Conservation (phyloP, 164 flowering plant genomes). For the Chloranthus sessilifolius region DNA sequence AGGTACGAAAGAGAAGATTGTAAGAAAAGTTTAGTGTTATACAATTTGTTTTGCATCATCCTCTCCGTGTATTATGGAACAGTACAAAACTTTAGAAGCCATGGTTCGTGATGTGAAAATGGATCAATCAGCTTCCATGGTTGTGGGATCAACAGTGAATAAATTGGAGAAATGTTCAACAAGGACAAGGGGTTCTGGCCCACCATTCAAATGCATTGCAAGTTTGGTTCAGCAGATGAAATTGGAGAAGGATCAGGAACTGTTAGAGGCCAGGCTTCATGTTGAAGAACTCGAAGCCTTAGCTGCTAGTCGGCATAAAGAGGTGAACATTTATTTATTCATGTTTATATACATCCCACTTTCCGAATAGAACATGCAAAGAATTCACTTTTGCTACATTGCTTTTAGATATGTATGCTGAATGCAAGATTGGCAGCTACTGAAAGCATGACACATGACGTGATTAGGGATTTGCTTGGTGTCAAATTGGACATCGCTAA, state of each 20-base stretch:
- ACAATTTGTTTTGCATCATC: neutral
- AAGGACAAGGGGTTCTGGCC: conserved; percentile 78
- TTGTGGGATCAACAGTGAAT: conserved; percentile 25
- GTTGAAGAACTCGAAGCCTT: conserved; percentile 67
- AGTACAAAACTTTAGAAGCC: conserved; percentile 76
- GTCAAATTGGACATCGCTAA: conserved; percentile 80
- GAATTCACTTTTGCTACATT: neutral
- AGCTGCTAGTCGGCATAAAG: conserved; percentile 59
- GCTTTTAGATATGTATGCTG: conserved; percentile 59
- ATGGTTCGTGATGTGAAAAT: conserved; percentile 58
- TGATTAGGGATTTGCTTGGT: conserved; percentile 86
- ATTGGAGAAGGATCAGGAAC: conserved; percentile 72
- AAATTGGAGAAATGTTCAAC: conserved; percentile 44
- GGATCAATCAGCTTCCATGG: conserved; percentile 26
- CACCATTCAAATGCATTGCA: conserved; percentile 86
- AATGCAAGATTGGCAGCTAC: conserved; percentile 79
- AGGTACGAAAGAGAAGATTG: conserved; percentile 36
- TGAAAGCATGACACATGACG: conserved; percentile 97
- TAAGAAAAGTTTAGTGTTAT: conserved; percentile 1
- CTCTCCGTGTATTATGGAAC: conserved; percentile 18
- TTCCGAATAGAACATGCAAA: neutral
- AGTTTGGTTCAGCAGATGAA: conserved; percentile 78
- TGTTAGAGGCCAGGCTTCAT: conserved; percentile 50
- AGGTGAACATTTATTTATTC: conserved; percentile 32
- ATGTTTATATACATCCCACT: neutral